phyloP scores from a whole-genome alignment of 306 rosid species.

The Fagus sylvatica region DNA sequence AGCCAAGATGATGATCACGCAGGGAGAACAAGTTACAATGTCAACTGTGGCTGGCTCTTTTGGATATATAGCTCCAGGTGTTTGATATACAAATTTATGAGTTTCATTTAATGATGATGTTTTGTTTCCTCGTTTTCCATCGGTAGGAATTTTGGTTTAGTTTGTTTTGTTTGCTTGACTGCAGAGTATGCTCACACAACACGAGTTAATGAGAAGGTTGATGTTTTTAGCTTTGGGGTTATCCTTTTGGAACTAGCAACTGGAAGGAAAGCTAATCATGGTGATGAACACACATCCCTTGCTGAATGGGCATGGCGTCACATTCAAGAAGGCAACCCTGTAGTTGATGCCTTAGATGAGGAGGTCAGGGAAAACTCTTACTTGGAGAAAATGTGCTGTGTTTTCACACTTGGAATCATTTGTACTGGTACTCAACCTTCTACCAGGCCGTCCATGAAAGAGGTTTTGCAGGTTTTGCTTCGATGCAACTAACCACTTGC shows the following conservation, averaged over 20 bases:
- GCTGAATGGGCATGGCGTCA: conserved; percentile 65
- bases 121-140: not conserved
- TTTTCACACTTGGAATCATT: conserved; percentile 58
- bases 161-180: conserved; percentile 1
- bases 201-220: conserved; percentile 68
- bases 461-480: conserved; percentile 51
- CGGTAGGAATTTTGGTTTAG: not conserved
- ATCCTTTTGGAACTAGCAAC: conserved; percentile 69
- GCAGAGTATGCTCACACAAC: conserved; percentile 65
- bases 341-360: conserved; percentile 55
- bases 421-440: conserved; percentile 56
- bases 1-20: conserved; percentile 63
- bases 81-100: not conserved
- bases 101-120: not conserved
- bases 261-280: conserved; percentile 60
- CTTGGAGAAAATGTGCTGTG: conserved; percentile 51
- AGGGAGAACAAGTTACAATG: conserved; percentile 71
- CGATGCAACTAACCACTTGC: conserved; percentile 10
- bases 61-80: conserved; percentile 96
- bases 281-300: conserved; percentile 64
- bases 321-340: conserved; percentile 33
- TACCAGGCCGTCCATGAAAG: conserved; percentile 71
- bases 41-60: conserved; percentile 78
- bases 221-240: conserved; percentile 76
- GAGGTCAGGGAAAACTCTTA: conserved; percentile 45